These are phyloP conservation scores for Colletotrichum falcatum DNA, from an alignment of 2,329 filamentous ascomycete genomes.

Conservation along the genomic window DNA sequence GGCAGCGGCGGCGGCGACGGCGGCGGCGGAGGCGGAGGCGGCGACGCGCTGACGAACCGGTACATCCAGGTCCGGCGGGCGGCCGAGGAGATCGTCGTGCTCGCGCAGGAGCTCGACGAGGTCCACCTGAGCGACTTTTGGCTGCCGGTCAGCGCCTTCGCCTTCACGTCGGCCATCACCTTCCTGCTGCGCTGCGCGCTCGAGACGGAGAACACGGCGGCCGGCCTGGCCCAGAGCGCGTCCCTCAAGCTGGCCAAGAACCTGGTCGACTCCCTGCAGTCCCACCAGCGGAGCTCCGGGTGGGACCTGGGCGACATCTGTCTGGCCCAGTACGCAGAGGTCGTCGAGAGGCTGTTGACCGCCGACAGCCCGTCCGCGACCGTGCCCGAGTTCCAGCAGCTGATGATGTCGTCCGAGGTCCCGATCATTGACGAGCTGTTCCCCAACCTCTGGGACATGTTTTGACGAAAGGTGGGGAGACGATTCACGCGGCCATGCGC, in stretches of 20 bases:
- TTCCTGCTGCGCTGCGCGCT: conserved; percentile 63
- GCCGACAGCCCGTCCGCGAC: conserved; percentile 33
- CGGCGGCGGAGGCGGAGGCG: not conserved
- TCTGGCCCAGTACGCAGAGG: conserved; percentile 59
- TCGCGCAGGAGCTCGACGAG: conserved; percentile 59
- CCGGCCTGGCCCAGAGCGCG: conserved; percentile 50
- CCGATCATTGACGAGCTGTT: conserved; percentile 37
- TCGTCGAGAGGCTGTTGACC: conserved; percentile 59
- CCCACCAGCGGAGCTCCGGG: conserved; percentile 50
- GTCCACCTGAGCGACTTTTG: conserved; percentile 62
- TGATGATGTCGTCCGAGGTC: conserved; percentile 39
- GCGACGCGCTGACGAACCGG: conserved; percentile 29
- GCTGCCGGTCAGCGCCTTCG: conserved; percentile 61
- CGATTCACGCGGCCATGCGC: not conserved
- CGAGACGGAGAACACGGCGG: conserved; percentile 54
- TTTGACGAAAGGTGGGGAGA: conserved; percentile 2
- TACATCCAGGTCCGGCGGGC: conserved; percentile 58
- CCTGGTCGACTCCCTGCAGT: conserved; percentile 54
- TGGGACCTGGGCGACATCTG: conserved; percentile 67
- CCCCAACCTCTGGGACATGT: conserved; percentile 40
- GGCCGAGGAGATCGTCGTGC: conserved; percentile 61
- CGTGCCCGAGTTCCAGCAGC: conserved; percentile 37
- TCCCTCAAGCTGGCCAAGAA: conserved; percentile 58
- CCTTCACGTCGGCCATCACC: conserved; percentile 60
- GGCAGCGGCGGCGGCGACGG: too few species aligned